Evolutionary conservation across 352 stramenopile species (phyloP), one percentile per base, ranked within the genome.

Genomic region (Phytophthora citrophthora): DNA sequence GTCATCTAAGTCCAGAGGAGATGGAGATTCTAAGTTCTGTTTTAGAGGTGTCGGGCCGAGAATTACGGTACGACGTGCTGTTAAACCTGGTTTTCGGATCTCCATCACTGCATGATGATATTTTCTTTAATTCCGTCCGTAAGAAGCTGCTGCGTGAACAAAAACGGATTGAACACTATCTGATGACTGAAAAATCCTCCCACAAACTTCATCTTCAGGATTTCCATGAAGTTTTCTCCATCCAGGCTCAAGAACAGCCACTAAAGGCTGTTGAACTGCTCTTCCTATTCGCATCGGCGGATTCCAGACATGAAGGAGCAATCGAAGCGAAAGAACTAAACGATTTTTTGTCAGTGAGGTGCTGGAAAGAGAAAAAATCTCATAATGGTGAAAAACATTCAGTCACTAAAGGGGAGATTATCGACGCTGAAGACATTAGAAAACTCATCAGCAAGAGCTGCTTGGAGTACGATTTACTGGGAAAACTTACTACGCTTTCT

Each of bases 51-150:
- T 16, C 48, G 0, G 41, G 58, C 16, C n/a, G 11, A 15, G 8
- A 8, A 12, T 54, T 88, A 3, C 64, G 79, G 10, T 90, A 86
- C 23, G 81, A 88, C 12, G 62, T 90, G 5, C 59, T 90, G 4
- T 68, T 90, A 45, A 74, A 74, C 29, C 39, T 89, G 16, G 36
- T 86, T 3, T 89, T 89, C 59, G 77, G 77, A 6, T 62, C 55
- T 5, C 75, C 75, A 2, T 47, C 62, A 10, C 52, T 87, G 6
- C 56, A 66, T 2, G 75, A 84, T n/a, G 32, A 46, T 0, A 12
- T 6, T 11, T 70, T 70, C 12, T 63, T 68, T 5, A 44, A 11
- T 1, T 8, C 8, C 3, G 57, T 90, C 13, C 36, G 53, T 3
- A 18, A 24, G 1, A 82, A 77, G 13, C 27, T 88, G 11, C n/a